These are phyloP conservation scores for Verruconis gallopava DNA, from an alignment of 2,329 filamentous ascomycete genomes.

Conservation along the genomic window DNA sequence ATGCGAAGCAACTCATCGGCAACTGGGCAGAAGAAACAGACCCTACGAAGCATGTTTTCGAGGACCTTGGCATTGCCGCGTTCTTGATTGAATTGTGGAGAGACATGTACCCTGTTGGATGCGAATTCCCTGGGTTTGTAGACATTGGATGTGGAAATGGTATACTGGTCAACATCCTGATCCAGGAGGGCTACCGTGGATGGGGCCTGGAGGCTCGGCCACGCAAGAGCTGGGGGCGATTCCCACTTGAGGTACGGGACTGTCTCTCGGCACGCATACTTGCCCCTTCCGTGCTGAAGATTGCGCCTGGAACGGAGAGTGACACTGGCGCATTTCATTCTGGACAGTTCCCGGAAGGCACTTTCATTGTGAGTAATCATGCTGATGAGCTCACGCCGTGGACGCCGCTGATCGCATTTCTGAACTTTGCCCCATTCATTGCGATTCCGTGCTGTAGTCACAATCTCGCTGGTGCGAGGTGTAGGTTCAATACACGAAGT, in stretches of 20 bases:
- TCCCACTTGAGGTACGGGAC: slow-evolving; percentile 38
- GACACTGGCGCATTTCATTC: slow-evolving; percentile 29
- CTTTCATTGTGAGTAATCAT: slow-evolving; percentile 94
- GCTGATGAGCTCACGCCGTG: slow-evolving; percentile 92
- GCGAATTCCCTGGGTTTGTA: slow-evolving; percentile 71
- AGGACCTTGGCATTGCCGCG: slow-evolving; percentile 80
- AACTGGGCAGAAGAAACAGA: slow-evolving; percentile 80
- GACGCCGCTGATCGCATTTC: slow-evolving; percentile 76
- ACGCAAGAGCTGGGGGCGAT: slow-evolving; percentile 73
- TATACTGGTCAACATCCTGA: slow-evolving; percentile 70
- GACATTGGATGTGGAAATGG: slow-evolving; percentile 96
- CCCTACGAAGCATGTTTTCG: slow-evolving; percentile 85
- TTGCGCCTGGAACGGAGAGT: not conserved
- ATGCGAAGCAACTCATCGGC: slow-evolving; percentile 58
- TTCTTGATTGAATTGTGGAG: slow-evolving; percentile 88
- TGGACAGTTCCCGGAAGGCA: slow-evolving; percentile 58
- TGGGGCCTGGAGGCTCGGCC: slow-evolving; percentile 87
- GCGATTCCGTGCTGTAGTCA: slow-evolving; percentile 95
- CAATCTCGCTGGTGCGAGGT: slow-evolving; percentile 60
- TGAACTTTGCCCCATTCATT: slow-evolving; percentile 70
- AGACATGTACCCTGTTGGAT: slow-evolving; percentile 53
- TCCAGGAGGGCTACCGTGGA: slow-evolving; percentile 66
- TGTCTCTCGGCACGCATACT: slow-evolving; percentile 47
- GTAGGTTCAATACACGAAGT: slow-evolving; percentile 32
- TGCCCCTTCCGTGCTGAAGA: slow-evolving; percentile 38